Conservation (phyloP, 345 rosid species). For the Dimocarpus longan region DNA sequence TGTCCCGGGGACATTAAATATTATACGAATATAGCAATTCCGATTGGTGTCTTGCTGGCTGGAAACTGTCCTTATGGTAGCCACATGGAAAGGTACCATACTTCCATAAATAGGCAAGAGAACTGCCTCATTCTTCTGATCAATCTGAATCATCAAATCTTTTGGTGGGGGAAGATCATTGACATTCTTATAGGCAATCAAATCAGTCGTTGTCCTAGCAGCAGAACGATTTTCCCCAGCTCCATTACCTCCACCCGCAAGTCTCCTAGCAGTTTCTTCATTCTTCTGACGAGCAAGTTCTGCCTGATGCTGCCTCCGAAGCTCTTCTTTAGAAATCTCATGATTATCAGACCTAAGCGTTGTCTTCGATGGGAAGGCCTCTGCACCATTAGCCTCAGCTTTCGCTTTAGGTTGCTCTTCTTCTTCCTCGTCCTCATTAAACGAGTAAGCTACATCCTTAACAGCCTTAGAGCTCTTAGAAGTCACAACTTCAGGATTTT, state of each 20-base stretch:
- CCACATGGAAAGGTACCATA: constrained; percentile 93
- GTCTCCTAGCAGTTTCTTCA: constrained; percentile 95
- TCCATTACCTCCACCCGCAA: constrained; percentile 74
- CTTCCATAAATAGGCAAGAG: constrained; percentile 84
- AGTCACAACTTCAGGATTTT: constrained; percentile 60
- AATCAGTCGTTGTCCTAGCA: constrained; percentile 63
- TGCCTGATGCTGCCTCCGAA: constrained; percentile 95
- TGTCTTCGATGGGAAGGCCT: constrained; percentile 59
- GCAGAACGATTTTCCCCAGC: constrained; percentile 61
- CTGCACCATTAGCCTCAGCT: constrained; percentile 44
- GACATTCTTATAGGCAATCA: constrained; percentile 82
- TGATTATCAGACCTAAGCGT: constrained; percentile 87
- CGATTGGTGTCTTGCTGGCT: constrained; percentile 89
- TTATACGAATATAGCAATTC: constrained; percentile 78
- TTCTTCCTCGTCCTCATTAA: constrained; percentile 89
- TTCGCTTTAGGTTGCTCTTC: constrained; percentile 47
- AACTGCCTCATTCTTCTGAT: constrained; percentile 87
- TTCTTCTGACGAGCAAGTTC: constrained; percentile 97
- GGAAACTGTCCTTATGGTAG: constrained; percentile 83
- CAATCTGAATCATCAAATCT: constrained; percentile 79
- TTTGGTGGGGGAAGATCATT: constrained; percentile 80
- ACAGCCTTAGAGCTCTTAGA: constrained; percentile 70
- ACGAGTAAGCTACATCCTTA: constrained; percentile 87
- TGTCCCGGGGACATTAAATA: constrained; percentile 82
- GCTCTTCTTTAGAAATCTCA: constrained; percentile 91